A percentile compares a stretch with the other conserved stretches of the same genome.
Evolutionary conservation across 108 stramenopile genomes (phyloP).

Genomic region (Nitzschia sp.): DNA sequence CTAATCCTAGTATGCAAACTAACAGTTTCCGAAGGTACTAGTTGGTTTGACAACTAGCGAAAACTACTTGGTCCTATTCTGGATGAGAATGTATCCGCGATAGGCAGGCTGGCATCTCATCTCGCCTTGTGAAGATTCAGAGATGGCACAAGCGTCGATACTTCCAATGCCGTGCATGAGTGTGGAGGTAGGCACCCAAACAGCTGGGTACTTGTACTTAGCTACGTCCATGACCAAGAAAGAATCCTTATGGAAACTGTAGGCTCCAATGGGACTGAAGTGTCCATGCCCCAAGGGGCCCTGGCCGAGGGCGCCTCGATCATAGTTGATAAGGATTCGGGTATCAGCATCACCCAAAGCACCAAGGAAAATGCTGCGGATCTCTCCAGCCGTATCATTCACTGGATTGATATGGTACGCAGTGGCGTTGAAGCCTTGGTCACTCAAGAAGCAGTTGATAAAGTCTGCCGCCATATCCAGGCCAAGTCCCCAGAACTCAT

Average conservation of each 20-base stretch:
- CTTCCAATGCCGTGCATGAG: slow-evolving; percentile 72
- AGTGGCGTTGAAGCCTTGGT: slow-evolving; percentile 42
- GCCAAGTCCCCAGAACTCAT: slow-evolving; percentile 48
- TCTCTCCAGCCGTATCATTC: slow-evolving; percentile 20
- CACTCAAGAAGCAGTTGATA: slow-evolving; percentile 58
- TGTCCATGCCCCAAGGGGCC: slow-evolving; percentile 90
- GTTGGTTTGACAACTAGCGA: no score
- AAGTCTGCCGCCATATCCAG: slow-evolving; percentile 49
- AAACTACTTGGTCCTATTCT: neutral
- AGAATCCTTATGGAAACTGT: slow-evolving; percentile 63
- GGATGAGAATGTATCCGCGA: slow-evolving; percentile 63
- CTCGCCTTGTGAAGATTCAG: slow-evolving; percentile 2
- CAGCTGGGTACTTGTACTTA: slow-evolving; percentile 95
- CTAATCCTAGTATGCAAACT: no score
- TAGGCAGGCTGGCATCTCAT: slow-evolving; percentile 46
- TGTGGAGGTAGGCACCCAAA: slow-evolving; percentile 80
- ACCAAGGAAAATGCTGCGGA: slow-evolving; percentile 49
- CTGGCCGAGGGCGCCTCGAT: slow-evolving; percentile 58
- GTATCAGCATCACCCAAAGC: slow-evolving; percentile 53
- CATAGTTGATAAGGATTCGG: slow-evolving; percentile 73
- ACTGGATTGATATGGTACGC: slow-evolving; percentile 45
- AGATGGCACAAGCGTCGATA: slow-evolving; percentile 62
- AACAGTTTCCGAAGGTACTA: no score
- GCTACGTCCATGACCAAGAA: slow-evolving; percentile 96
- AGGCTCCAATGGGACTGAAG: slow-evolving; percentile 89